phyloP scores from a whole-genome alignment of 2,329 filamentous ascomycete species.

The Neopestalotiopsis sp. region DNA sequence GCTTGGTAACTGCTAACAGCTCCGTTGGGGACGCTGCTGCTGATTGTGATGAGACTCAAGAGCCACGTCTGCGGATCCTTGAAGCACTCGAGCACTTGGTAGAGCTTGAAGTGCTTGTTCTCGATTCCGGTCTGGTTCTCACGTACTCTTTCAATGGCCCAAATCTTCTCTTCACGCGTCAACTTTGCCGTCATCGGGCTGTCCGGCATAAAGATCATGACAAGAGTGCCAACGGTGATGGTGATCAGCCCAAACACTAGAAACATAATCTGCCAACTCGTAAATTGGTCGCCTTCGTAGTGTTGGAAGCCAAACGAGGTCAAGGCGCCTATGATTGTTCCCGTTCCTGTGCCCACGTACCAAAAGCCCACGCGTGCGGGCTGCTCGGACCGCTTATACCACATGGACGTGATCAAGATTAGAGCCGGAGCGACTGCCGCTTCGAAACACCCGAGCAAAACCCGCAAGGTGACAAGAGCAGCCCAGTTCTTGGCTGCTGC shows the following conservation, averaged over 20 bases:
- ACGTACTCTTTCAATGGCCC: constrained; percentile 32
- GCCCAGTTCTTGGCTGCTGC: constrained; percentile 55
- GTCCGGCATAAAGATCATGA: constrained; percentile 30
- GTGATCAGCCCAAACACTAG: constrained; percentile 45
- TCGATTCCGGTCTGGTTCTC: constrained; percentile 33
- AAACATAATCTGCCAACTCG: constrained; percentile 58
- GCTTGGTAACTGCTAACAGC: constrained; percentile 47
- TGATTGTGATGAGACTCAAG: constrained; percentile 27
- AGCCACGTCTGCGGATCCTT: constrained; percentile 31
- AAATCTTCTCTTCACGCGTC: constrained; percentile 29
- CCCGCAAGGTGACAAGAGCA: constrained; percentile 52
- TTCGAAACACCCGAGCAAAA: constrained; percentile 59
- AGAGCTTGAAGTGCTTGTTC: constrained; percentile 33
- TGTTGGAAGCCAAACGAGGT: constrained; percentile 52
- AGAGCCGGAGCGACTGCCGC: constrained; percentile 58
- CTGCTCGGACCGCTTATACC: constrained; percentile 61
- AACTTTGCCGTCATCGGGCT: constrained; percentile 31
- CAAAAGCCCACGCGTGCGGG: constrained; percentile 62
- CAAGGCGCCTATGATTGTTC: constrained; percentile 45
- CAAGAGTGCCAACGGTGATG: constrained; percentile 26
- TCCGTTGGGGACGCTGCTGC: constrained; percentile 38
- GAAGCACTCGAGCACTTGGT: constrained; percentile 30
- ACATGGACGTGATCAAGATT: constrained; percentile 59
- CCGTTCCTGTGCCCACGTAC: constrained; percentile 56
- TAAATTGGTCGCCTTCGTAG: constrained; percentile 45